Evolutionary conservation across 1,139 yeast species (phyloP).

Genomic region (Yamadazyma epiphylla): DNA sequence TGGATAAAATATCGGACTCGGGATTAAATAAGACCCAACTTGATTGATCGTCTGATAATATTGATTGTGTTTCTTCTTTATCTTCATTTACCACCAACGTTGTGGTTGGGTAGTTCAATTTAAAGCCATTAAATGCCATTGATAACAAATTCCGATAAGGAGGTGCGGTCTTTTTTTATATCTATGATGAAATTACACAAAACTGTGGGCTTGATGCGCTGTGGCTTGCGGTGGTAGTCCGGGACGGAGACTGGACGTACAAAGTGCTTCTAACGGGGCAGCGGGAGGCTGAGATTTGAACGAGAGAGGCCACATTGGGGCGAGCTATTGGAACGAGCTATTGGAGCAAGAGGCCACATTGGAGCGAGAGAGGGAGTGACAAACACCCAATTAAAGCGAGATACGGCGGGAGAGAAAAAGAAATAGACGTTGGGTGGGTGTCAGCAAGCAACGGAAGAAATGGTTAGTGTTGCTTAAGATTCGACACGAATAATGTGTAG

Average conservation of each 20-base stretch:
- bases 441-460: no score
- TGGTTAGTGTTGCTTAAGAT: no score
- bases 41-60: constrained; percentile 28
- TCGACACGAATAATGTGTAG: no score
- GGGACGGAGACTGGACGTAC: constrained; percentile 1
- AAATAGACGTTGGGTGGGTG: no score
- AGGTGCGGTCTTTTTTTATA: background rate
- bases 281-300: no score
- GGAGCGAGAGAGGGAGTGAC: background rate
- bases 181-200: background rate
- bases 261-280: no score
- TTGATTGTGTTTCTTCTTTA: constrained; percentile 10
- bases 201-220: constrained; percentile 1
- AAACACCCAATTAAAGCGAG: background rate
- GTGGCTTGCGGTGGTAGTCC: background rate
- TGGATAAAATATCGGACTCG: constrained; percentile 37
- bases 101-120: constrained; percentile 13
- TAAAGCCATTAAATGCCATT: constrained; percentile 17
- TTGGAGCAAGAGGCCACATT: background rate
- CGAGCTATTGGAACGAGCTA: no score
- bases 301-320: no score
- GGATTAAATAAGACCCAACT: constrained; percentile 46
- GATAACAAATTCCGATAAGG: background rate
- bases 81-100: constrained; percentile 9
- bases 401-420: no score